Percentiles rank a stretch among this genome's conserved stretches.
phyloP scores from a whole-genome alignment of 2,329 filamentous ascomycete genomes.

The Xylaria digitata region DNA sequence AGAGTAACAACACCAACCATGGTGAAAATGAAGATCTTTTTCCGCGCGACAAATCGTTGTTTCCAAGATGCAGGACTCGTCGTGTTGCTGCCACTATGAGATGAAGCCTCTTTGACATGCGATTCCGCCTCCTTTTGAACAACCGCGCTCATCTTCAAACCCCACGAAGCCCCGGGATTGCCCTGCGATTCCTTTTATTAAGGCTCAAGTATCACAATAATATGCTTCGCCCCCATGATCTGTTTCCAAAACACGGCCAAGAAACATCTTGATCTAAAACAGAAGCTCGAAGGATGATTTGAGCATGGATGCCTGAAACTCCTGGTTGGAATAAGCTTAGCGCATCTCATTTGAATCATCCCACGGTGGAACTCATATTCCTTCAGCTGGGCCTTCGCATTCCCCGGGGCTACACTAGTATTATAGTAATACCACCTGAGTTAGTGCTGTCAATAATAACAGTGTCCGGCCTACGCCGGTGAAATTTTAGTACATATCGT shows the following conservation, averaged over 20 bases:
- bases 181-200: conserved; percentile 19
- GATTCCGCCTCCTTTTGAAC: conserved; percentile 30
- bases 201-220: not conserved
- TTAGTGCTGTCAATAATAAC: no score
- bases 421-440: no score
- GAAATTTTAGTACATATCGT: no score
- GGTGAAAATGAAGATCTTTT: conserved; percentile 23
- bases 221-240: not conserved
- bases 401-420: no score
- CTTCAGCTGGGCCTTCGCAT: not conserved
- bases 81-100: conserved; percentile 56
- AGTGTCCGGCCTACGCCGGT: no score
- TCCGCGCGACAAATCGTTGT: conserved; percentile 19
- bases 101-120: conserved; percentile 13
- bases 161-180: not conserved
- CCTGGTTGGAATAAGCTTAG: conserved; percentile 12
- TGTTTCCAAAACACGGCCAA: conserved; percentile 19
- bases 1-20: conserved; percentile 31
- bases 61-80: conserved; percentile 2
- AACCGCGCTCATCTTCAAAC: conserved; percentile 6
- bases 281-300: conserved; percentile 29
- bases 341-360: conserved; percentile 1
- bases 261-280: conserved; percentile 22
- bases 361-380: not conserved
- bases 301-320: conserved; percentile 18